Conservation (phyloP, 306 rosid species). For the Dryas alaskensis region DNA sequence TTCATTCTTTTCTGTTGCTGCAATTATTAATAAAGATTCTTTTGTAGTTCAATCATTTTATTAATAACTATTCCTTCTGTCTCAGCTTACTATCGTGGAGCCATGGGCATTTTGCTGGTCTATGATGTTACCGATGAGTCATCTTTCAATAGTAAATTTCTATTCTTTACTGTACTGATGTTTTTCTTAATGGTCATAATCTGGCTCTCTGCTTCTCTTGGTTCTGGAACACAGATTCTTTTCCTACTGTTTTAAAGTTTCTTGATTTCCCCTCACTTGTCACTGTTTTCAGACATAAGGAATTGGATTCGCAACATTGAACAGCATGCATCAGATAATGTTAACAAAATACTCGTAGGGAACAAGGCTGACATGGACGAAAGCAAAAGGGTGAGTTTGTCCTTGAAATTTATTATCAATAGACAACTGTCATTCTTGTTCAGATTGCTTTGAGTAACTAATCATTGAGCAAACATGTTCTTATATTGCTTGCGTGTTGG, state of each 20-base stretch:
- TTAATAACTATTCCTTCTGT: conserved; percentile 13
- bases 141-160: conserved; percentile 81
- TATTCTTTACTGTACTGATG: conserved; percentile 10
- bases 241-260: not conserved
- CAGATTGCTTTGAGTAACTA: not conserved
- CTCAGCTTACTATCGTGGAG: conserved; percentile 96
- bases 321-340: conserved; percentile 94
- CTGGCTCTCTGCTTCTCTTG: conserved; percentile 8
- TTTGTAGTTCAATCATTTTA: not conserved
- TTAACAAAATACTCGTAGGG: conserved; percentile 90
- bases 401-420: not conserved
- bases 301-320: conserved; percentile 96
- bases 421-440: conserved; percentile 5
- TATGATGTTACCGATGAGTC: conserved; percentile 94
- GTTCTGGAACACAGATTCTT: not conserved
- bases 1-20: not conserved
- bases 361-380: conserved; percentile 98
- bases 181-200: not conserved
- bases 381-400: conserved; percentile 76
- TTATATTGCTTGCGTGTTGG: conserved; percentile 17
- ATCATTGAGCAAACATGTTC: not conserved
- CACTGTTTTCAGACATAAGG: conserved; percentile 69
- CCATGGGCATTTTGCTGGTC: conserved; percentile 96
- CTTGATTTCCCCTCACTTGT: not conserved
- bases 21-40: not conserved